Base-by-base conservation (phyloP, 2,329 filamentous ascomycete species). In the Diaporthe humulicola region DNA sequence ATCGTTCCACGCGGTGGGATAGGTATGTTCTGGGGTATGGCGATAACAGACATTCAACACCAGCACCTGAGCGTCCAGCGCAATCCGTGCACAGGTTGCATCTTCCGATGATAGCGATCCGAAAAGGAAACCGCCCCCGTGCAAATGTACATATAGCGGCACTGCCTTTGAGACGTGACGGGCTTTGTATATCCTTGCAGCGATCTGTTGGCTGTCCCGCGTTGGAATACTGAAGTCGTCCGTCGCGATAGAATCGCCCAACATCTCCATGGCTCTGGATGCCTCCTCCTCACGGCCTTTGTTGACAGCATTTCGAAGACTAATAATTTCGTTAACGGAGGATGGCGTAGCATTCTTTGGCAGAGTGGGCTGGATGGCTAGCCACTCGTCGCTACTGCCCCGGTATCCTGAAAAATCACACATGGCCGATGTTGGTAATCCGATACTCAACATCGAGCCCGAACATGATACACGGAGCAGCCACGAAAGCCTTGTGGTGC, bases 31-130 rank as follows among this genome's bases (percentile, higher is more conserved):
- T 0, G 90, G 90, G 0, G 89, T 90, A 77, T 92, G 90, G 0
- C 90, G 87, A 78, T 92, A 92, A 76, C 90, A 89, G 14, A 91
- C 82, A 57, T 90, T 89, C 1, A 91, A 77, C 0, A 91, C 88
- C 0, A 88, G 80, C 3, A 87, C 83, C 1, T 81, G 79, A 0
- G 83, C 79, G 9, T 83, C 82, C 14, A 85, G 79, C 0, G 88
- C 87, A 15, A 90, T 85, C 0, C 84, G 83, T 0, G 86, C 81
- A 76, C 89, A 92, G 1, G 81, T 83, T 0, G 86, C 86, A 72
- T 92, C 89, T 75, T 92, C 90, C 0, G 86, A 86, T 1, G 79
- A 76, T 2, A 91, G 79, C 0, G 86, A 88, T 2, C 90, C 90
- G 28, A 89, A 87, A 9, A 90, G 77, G 74, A 89, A 92, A 0